Evolutionary conservation across 1,139 yeast species (phyloP).

Genomic region (Magnusiomyces magnusii): DNA sequence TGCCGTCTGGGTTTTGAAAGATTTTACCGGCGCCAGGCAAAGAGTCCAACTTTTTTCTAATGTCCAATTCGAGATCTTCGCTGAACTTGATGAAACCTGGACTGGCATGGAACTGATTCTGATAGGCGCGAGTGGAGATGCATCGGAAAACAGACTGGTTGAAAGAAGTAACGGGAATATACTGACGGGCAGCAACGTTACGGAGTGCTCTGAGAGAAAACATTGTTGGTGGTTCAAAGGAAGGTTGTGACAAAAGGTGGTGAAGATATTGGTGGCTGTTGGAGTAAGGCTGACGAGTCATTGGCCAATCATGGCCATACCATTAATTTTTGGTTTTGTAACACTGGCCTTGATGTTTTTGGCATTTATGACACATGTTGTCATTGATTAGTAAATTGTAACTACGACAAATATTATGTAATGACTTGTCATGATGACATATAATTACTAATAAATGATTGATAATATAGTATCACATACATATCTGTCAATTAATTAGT

Average conservation of each 20-base stretch:
- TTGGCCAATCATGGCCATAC: constrained; percentile 7
- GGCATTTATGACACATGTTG: too few species aligned
- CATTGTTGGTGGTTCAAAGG: constrained; percentile 5
- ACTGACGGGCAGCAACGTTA: constrained; percentile 12
- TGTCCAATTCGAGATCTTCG: constrained; percentile 28
- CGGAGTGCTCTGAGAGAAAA: constrained; percentile 16
- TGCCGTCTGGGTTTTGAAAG: constrained; percentile 71
- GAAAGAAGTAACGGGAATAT: constrained; percentile 2
- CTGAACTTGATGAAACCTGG: constrained; percentile 19
- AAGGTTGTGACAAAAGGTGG: neutral
- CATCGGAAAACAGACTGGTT: constrained; percentile 10
- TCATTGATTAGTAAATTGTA: too few species aligned
- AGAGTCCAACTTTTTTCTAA: constrained; percentile 26
- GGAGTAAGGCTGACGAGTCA: neutral
- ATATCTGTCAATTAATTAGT: neutral
- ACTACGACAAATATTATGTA: neutral
- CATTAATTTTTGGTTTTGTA: neutral
- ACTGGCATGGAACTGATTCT: constrained; percentile 12
- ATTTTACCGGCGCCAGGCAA: constrained; percentile 35
- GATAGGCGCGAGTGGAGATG: constrained; percentile 13
- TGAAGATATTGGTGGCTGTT: neutral
- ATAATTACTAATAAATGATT: too few species aligned
- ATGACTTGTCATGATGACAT: too few species aligned
- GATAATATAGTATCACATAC: neutral
- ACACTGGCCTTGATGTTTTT: too few species aligned